Base-by-base conservation (phyloP, 2,329 filamentous ascomycete species). In the Claviceps citrina region DNA sequence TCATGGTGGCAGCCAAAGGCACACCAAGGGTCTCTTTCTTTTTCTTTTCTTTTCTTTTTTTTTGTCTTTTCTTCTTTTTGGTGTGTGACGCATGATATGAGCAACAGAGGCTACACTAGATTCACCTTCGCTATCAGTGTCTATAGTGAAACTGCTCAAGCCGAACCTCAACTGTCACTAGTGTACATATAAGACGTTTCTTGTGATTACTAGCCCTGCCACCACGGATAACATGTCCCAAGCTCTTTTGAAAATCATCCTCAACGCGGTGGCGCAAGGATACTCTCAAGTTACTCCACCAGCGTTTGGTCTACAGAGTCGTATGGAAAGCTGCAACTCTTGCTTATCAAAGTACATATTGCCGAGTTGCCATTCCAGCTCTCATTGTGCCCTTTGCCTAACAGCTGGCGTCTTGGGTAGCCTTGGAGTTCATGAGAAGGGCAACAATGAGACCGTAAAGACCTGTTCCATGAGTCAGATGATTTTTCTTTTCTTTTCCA, bases 381-480 rank as follows among this genome's bases (percentile, higher is more conserved):
- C 38, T 36, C 26, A 7, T 41, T 36, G 13, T 15, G 24, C 22
- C 18, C 15, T 51, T 31, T n/a, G n/a, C n/a, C n/a, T 67, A 76
- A 65, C 81, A 86, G 45, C 51, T 59, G 52, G 70, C 71, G 54
- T 78, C 73, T 52, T 76, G 65, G 44, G 65, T 66, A 30, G 81
- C 83, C 71, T 91, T 93, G 44, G 91, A 93, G 83, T 96, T 98
- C 93, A 98, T 98, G 60, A 98, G 79, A 59, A 98, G 82, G 49
- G 91, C 91, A 52, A 98, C 91, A 63, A 98, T 98, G 57, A 98
- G 76, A 63, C 91, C 91, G 70, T 98, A 98, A 44, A 98, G 84
- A 91, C 89, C 84, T 91, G 46, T 9, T 20, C 8, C n/a, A 2
- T 15, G 37, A 27, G 38, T 59, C 45, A 61, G 58, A 40, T 24